Evolutionary conservation across 2,329 filamentous ascomycete species (phyloP).

Genomic region (Chalaropsis ovoidea): DNA sequence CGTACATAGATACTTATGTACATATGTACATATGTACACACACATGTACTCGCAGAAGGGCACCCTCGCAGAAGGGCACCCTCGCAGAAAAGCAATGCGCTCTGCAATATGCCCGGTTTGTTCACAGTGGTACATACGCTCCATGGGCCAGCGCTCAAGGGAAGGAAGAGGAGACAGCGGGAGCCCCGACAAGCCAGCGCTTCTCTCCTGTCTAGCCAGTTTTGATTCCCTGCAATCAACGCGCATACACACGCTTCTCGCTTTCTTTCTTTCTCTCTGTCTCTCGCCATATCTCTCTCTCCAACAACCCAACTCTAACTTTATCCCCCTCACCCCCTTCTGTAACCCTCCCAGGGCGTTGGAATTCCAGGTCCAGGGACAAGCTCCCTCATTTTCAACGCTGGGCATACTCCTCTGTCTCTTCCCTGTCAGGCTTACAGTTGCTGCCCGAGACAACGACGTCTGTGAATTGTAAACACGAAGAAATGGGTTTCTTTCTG

Average conservation of each 20-base stretch:
- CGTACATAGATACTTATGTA: neutral
- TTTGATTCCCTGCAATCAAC: neutral
- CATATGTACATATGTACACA: too few relatives aligned
- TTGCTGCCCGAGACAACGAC: conserved; percentile 2
- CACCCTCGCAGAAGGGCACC: too few relatives aligned
- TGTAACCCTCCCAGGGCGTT: too few relatives aligned
- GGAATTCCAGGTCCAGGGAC: too few relatives aligned
- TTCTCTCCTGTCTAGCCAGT: neutral
- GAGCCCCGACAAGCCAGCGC: neutral
- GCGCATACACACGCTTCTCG: neutral
- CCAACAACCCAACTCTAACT: too few relatives aligned
- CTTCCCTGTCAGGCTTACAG: too few relatives aligned
- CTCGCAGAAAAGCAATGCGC: conserved; percentile 1
- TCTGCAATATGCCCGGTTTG: conserved; percentile 1
- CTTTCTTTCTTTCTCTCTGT: neutral
- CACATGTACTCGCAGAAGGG: too few relatives aligned
- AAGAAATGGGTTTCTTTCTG: too few relatives aligned
- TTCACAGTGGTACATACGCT: neutral
- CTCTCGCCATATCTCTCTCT: too few relatives aligned
- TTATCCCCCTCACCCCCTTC: too few relatives aligned
- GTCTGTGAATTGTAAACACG: neutral
- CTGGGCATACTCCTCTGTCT: too few relatives aligned
- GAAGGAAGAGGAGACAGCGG: neutral
- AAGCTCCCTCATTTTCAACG: too few relatives aligned
- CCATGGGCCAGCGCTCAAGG: neutral